These are phyloP conservation scores for Hymenotorrendiella dingleyae DNA, from an alignment of 2,329 filamentous ascomycete species.

Conservation along the genomic window DNA sequence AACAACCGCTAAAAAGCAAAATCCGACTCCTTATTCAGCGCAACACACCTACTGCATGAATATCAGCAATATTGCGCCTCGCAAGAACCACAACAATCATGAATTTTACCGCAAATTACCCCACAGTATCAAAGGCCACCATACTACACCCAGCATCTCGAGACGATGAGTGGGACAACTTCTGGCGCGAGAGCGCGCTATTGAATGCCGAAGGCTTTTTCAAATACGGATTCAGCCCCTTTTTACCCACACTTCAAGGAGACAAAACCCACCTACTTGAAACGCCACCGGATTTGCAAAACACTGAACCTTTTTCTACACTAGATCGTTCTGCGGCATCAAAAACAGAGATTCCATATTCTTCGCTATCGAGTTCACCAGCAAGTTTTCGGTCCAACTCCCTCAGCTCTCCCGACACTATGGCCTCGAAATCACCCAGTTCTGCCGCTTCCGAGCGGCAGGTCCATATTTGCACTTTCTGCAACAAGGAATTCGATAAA, in stretches of 20 bases:
- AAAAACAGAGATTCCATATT: neutral
- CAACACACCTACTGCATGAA: neutral
- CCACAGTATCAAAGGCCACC: neutral
- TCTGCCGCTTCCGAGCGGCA: neutral
- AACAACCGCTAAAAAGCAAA: neutral
- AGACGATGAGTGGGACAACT: neutral
- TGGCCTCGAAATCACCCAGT: neutral
- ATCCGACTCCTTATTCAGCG: neutral
- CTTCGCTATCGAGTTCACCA: neutral
- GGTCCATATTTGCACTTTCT: neutral
- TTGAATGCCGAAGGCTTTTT: neutral
- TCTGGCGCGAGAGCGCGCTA: neutral
- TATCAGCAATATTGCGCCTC: neutral
- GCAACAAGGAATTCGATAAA: neutral
- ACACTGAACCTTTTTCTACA: neutral
- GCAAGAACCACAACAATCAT: neutral
- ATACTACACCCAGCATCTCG: neutral
- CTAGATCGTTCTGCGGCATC: neutral
- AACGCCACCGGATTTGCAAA: no score
- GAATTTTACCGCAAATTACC: neutral
- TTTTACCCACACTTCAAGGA: neutral
- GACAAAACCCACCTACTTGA: neutral
- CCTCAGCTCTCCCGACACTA: no score
- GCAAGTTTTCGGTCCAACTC: neutral
- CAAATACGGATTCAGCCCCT: neutral